Conservation (phyloP, 306 rosid species). For the Ormosia semicastrata region DNA sequence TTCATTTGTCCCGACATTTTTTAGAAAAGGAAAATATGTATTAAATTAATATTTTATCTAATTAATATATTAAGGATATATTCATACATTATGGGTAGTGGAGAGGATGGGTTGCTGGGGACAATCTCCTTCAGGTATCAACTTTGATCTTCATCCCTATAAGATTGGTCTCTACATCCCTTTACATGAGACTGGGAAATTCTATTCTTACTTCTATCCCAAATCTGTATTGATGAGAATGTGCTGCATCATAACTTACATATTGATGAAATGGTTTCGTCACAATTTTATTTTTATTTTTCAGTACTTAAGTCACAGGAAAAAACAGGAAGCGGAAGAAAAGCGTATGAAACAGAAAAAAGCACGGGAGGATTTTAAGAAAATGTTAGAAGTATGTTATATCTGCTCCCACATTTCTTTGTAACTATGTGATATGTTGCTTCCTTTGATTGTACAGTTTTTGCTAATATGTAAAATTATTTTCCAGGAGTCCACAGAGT, state of each 20-base stretch:
- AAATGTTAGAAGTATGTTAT: conserved; percentile 83
- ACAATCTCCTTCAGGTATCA: not conserved
- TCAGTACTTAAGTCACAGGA: conserved; percentile 75
- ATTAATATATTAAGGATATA: not conserved
- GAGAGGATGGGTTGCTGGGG: not conserved
- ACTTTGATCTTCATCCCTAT: not conserved
- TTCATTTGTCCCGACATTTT: not conserved
- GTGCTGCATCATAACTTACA: not conserved
- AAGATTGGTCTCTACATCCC: not conserved
- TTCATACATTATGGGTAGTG: not conserved
- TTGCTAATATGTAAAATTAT: conserved; percentile 19
- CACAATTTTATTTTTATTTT: conserved; percentile 18
- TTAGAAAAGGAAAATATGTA: not conserved
- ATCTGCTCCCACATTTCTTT: conserved; percentile 22
- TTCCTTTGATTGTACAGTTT: conserved; percentile 21
- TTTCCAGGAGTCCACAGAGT: conserved; percentile 77
- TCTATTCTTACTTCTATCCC: not conserved
- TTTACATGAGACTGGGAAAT: not conserved
- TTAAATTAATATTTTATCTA: not conserved
- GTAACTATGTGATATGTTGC: not conserved
- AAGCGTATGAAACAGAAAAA: conserved; percentile 75
- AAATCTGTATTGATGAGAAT: not conserved
- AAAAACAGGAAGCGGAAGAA: conserved; percentile 83
- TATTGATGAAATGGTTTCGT: conserved; percentile 6
- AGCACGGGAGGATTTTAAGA: conserved; percentile 82